Conservation (phyloP, 371 early-diverging fungal genomes). For the Rhizopus stolonifer region DNA sequence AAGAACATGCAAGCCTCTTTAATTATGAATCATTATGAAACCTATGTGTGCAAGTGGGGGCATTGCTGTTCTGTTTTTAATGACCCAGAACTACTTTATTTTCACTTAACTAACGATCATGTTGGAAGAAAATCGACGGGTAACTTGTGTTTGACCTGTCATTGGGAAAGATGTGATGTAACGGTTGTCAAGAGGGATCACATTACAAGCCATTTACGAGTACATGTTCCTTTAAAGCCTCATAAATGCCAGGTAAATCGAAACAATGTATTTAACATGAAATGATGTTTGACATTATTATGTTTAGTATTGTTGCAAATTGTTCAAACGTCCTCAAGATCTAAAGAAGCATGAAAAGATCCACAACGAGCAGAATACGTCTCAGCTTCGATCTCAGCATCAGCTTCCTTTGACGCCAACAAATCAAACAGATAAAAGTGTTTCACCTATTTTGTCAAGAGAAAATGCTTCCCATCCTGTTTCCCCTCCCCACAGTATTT, state of each 20-base stretch:
- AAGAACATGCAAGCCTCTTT: slow-evolving; percentile 15
- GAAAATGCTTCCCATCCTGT: slow-evolving; percentile 15
- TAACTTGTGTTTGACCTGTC: slow-evolving; percentile 85
- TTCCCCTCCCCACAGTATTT: slow-evolving; percentile 26
- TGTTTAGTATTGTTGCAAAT: slow-evolving; percentile 64
- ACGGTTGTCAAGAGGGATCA: slow-evolving; percentile 87
- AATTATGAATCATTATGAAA: slow-evolving; percentile 12
- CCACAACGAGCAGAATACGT: slow-evolving; percentile 58
- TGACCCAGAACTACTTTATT: slow-evolving; percentile 81
- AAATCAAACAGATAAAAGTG: slow-evolving; percentile 16
- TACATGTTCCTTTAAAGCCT: slow-evolving; percentile 92
- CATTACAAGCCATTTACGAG: slow-evolving; percentile 88
- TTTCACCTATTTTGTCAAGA: slow-evolving; percentile 18
- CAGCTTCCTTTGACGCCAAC: slow-evolving; percentile 26
- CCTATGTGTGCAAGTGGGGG: slow-evolving; percentile 59
- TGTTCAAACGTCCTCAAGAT: slow-evolving; percentile 90
- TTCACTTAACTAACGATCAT: slow-evolving; percentile 84
- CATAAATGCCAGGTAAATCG: slow-evolving; percentile 66
- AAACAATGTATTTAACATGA: neutral
- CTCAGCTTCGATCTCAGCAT: slow-evolving; percentile 17
- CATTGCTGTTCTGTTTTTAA: slow-evolving; percentile 52
- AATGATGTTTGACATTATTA: neutral
- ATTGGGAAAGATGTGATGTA: slow-evolving; percentile 83
- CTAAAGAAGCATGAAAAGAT: slow-evolving; percentile 87
- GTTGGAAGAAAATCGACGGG: slow-evolving; percentile 86